Evolutionary conservation across 257 asterid genomes (phyloP).

Genomic region (Misopates orontium): DNA sequence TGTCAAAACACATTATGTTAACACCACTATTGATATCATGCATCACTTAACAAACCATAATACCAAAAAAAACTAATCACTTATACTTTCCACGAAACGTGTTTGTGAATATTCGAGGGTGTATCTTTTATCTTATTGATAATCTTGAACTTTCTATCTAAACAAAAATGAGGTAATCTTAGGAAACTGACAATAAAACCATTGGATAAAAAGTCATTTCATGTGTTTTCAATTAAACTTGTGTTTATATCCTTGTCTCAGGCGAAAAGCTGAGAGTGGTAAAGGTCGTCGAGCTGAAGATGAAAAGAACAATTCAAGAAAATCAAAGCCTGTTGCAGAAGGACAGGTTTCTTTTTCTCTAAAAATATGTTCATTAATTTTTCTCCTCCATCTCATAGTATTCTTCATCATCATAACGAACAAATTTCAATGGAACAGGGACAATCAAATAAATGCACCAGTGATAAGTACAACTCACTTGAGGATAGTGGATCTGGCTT

Average conservation of each 20-base stretch:
- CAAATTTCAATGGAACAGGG: slow-evolving; percentile 26
- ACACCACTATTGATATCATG: not conserved
- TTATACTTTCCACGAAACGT: too few species aligned
- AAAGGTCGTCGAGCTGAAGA: slow-evolving; percentile 37
- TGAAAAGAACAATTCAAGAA: slow-evolving; percentile 27
- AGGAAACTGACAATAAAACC: too few species aligned
- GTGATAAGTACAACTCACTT: slow-evolving; percentile 44
- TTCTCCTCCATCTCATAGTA: not conserved
- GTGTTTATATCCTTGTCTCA: slow-evolving; percentile 18
- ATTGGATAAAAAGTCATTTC: not conserved
- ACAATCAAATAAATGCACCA: slow-evolving; percentile 40
- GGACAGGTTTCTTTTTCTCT: slow-evolving; percentile 40
- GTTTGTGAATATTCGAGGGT: too few species aligned
- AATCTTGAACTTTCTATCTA: too few species aligned
- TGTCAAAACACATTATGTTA: not conserved
- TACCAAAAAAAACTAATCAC: too few species aligned
- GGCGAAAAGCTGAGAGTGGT: slow-evolving; percentile 39
- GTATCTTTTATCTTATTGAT: too few species aligned
- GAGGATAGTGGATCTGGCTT: slow-evolving; percentile 63
- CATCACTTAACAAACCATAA: not conserved
- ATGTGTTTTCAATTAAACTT: not conserved
- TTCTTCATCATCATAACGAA: not conserved
- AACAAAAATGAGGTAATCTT: too few species aligned
- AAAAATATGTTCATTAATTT: not conserved
- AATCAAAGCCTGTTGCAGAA: slow-evolving; percentile 28